Evolutionary conservation across 495 filamentous ascomycete genomes (phyloP).

Genomic region (Pseudevernia furfuracea): DNA sequence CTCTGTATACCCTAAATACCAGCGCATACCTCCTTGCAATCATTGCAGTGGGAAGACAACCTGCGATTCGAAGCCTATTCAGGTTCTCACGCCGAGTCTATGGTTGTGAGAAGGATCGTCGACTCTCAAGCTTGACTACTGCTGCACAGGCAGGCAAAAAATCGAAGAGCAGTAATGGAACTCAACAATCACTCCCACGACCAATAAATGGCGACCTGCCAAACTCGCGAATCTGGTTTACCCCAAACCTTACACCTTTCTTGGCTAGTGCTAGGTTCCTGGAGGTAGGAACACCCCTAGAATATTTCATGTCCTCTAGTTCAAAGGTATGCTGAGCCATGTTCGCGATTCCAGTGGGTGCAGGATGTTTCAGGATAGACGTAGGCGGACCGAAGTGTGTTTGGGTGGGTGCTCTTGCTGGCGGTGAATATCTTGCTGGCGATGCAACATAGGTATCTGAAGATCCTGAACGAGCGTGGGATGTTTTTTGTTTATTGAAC

Average conservation of each 20-base stretch:
- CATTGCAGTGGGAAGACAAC: background rate
- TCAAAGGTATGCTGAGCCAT: background rate
- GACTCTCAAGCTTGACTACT: background rate
- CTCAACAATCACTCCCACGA: background rate
- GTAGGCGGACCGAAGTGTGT: background rate
- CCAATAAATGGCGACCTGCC: conserved; percentile 10
- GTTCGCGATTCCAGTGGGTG: background rate
- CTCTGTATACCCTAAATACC: background rate
- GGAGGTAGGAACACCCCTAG: background rate
- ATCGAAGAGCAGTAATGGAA: background rate
- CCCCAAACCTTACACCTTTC: conserved; percentile 17
- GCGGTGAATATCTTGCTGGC: background rate
- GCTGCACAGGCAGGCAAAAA: background rate
- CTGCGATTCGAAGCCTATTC: background rate
- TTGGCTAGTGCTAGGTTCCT: background rate
- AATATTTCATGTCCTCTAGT: background rate
- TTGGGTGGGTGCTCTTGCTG: background rate
- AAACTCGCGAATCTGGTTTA: conserved; percentile 15
- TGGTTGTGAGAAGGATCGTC: too few relatives aligned
- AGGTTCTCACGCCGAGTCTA: background rate
- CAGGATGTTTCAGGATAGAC: conserved; percentile 12
- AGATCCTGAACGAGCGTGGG: background rate
- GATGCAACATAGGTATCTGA: background rate
- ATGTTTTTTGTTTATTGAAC: background rate
- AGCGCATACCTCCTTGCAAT: background rate